phyloP scores from a whole-genome alignment of 148 eudicot species.

The Amaranthus hypochondriacus region DNA sequence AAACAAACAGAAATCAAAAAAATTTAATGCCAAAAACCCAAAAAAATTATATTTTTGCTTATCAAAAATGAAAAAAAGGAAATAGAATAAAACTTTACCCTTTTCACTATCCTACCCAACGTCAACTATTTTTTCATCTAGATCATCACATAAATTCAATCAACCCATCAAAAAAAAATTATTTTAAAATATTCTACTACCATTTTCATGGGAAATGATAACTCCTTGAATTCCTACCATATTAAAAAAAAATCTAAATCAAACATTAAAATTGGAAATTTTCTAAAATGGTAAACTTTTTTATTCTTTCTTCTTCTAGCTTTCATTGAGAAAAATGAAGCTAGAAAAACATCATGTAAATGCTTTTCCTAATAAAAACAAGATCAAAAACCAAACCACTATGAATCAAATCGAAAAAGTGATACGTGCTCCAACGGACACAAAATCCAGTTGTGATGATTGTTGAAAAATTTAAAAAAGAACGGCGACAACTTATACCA shows the following conservation, averaged over 20 bases:
- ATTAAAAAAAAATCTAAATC: neutral
- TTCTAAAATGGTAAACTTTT: neutral
- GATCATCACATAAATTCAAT: constrained; percentile 4
- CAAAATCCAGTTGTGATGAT: too few relatives aligned
- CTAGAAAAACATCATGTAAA: too few relatives aligned
- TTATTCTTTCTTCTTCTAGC: too few relatives aligned
- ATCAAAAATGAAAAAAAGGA: neutral
- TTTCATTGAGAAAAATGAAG: too few relatives aligned
- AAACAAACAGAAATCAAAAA: constrained; percentile 11
- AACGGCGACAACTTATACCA: neutral
- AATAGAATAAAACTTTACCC: neutral
- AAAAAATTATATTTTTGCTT: neutral
- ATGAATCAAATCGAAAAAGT: too few relatives aligned
- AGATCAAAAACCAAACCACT: neutral
- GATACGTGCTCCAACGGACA: too few relatives aligned
- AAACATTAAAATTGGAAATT: neutral
- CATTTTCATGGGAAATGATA: neutral
- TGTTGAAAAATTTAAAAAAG: too few relatives aligned
- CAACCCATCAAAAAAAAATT: neutral
- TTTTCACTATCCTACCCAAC: neutral
- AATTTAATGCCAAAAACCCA: neutral
- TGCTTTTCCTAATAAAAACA: neutral
- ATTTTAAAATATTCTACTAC: neutral
- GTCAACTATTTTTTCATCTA: constrained; percentile 2
- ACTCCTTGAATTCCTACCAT: neutral